A percentile compares a stretch with the other conserved stretches of the same genome.
These are phyloP conservation scores for Trichoderma polysporum DNA, from an alignment of 2,329 filamentous ascomycete species.

Conservation along the genomic window DNA sequence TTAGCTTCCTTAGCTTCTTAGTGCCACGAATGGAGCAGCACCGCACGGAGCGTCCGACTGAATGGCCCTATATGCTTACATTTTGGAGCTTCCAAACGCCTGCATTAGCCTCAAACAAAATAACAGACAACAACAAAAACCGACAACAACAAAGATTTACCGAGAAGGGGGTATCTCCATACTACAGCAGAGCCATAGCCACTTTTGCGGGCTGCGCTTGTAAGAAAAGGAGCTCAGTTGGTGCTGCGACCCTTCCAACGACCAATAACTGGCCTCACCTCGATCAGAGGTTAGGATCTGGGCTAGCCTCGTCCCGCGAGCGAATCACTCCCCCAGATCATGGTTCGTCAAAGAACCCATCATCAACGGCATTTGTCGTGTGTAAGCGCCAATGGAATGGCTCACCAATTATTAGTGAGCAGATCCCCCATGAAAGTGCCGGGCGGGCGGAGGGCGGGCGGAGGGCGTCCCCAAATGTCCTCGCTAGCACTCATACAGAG, in stretches of 20 bases:
- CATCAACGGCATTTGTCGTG: neutral
- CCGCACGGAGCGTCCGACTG: conserved; percentile 10
- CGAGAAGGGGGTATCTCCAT: neutral
- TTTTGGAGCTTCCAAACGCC: neutral
- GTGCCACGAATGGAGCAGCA: neutral
- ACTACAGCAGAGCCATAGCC: neutral
- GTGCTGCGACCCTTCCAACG: neutral
- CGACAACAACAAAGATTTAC: neutral
- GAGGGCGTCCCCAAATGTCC: neutral
- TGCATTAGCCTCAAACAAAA: conserved; percentile 5
- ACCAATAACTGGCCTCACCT: neutral
- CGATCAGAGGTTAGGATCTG: neutral
- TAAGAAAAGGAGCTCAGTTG: neutral
- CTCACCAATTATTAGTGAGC: neutral
- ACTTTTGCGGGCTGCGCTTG: neutral
- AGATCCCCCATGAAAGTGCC: neutral
- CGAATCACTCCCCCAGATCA: neutral
- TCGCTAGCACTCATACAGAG: neutral
- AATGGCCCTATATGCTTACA: conserved; percentile 8
- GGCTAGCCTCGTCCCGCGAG: neutral
- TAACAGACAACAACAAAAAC: neutral
- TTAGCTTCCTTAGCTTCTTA: neutral
- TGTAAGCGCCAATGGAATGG: neutral
- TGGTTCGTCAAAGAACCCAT: neutral
- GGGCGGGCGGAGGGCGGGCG: neutral